phyloP scores from a whole-genome alignment of 2,329 filamentous ascomycete genomes.

The Colletotrichum sp. region DNA sequence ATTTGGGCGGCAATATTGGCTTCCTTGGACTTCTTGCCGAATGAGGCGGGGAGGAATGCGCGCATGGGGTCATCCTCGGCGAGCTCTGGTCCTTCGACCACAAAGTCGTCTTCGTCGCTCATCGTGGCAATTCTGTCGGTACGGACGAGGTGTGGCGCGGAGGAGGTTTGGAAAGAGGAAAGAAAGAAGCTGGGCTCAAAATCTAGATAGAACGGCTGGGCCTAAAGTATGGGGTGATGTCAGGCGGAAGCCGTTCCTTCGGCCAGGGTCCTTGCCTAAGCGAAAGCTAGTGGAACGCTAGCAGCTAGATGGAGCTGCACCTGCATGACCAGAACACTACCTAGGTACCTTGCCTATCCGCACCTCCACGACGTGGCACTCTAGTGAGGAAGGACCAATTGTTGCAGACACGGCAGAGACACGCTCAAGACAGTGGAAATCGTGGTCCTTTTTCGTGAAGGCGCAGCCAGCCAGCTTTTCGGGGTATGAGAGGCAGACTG shows the following conservation, averaged over 20 bases:
- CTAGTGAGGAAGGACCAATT: neutral
- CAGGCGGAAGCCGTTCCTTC: slow-evolving; percentile 7
- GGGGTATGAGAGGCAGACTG: neutral
- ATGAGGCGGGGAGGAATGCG: slow-evolving; percentile 79
- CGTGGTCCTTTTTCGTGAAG: neutral
- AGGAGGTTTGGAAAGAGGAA: neutral
- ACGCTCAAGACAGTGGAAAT: neutral
- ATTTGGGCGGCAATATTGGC: slow-evolving; percentile 82
- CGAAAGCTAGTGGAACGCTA: neutral
- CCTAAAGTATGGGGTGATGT: slow-evolving; percentile 14
- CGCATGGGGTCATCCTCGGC: slow-evolving; percentile 73
- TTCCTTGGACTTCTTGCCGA: slow-evolving; percentile 81
- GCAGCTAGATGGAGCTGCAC: neutral
- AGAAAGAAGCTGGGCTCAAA: neutral
- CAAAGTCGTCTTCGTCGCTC: slow-evolving; percentile 63
- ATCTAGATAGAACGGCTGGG: neutral
- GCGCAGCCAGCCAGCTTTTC: neutral
- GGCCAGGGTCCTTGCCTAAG: slow-evolving; percentile 12
- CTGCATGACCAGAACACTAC: neutral
- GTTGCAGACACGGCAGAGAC: neutral
- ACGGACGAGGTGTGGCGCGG: neutral
- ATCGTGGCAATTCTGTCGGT: slow-evolving; percentile 40
- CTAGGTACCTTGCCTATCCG: neutral
- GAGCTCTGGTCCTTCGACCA: slow-evolving; percentile 60
- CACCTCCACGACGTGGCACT: neutral